Percentiles rank a stretch among this genome's conserved stretches.
Conservation (phyloP, 2,329 filamentous ascomycete genomes). For the Setomelanomma holmii region DNA sequence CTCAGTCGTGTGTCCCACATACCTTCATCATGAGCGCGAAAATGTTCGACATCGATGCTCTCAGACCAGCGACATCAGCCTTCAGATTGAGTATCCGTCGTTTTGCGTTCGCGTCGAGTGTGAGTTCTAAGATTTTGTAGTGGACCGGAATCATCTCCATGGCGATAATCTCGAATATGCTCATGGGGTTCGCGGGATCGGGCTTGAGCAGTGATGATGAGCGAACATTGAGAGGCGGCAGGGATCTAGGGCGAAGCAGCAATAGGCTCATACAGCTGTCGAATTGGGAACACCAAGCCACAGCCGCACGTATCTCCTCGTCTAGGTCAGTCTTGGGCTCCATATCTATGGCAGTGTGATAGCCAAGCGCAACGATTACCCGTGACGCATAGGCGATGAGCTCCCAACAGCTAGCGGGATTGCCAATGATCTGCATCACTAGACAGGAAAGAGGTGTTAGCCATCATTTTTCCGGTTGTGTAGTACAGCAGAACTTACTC, state of each 20-base stretch:
- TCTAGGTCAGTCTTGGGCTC: conserved; percentile 26
- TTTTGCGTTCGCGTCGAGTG: conserved; percentile 21
- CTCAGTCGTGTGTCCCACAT: not conserved
- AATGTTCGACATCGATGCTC: conserved; percentile 31
- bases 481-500: not conserved
- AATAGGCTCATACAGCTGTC: conserved; percentile 41
- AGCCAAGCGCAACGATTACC: conserved; percentile 40
- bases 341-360: conserved; percentile 29
- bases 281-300: conserved; percentile 42
- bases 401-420: conserved; percentile 41
- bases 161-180: conserved; percentile 28
- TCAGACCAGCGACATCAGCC: conserved; percentile 29
- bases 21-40: conserved; percentile 31
- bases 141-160: conserved; percentile 40
- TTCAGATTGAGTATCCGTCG: conserved; percentile 18
- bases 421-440: conserved; percentile 43
- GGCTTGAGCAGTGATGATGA: conserved; percentile 31
- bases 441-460: not conserved
- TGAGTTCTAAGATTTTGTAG: conserved; percentile 35
- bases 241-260: conserved; percentile 37
- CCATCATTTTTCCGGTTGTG: not conserved
- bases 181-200: conserved; percentile 32
- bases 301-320: conserved; percentile 34
- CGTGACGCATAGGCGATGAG: conserved; percentile 42
- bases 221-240: conserved; percentile 36